Conservation (phyloP, 1,284 basidiomycete genomes). For the Apiotrichum mycotoxinovorans region DNA sequence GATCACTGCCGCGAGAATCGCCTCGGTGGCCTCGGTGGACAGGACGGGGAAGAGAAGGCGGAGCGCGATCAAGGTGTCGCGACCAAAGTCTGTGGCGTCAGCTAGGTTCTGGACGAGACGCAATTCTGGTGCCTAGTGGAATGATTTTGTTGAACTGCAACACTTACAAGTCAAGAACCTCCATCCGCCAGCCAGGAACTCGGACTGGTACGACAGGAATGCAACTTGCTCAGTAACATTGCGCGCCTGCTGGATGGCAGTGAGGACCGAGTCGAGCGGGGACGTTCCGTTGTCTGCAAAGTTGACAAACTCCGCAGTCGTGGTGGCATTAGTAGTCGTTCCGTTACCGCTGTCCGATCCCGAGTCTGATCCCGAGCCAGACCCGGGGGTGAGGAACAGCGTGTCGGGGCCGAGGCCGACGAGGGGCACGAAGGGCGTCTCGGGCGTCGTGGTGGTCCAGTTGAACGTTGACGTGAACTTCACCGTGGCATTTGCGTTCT, state of each 20-base stretch:
- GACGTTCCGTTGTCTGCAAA: conserved; percentile 4
- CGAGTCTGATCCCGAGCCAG: not conserved
- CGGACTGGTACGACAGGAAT: conserved; percentile 46
- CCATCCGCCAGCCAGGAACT: conserved; percentile 54
- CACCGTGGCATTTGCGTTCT: conserved; percentile 34
- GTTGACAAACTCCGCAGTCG: not conserved
- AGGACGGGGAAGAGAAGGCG: conserved; percentile 51
- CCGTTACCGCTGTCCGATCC: not conserved
- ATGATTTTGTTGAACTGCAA: no score
- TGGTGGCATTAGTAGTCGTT: not conserved
- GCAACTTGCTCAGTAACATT: conserved; percentile 46
- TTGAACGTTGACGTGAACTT: conserved; percentile 50
- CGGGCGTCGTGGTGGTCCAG: conserved; percentile 39
- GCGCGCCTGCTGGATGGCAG: conserved; percentile 38
- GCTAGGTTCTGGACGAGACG: no score
- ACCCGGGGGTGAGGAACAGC: conserved; percentile 40
- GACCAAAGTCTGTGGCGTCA: conserved; percentile 46
- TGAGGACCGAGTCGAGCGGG: conserved; percentile 33
- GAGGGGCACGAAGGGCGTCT: conserved; percentile 25
- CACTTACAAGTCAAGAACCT: conserved; percentile 50
- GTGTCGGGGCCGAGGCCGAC: conserved; percentile 42
- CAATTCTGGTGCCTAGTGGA: no score
- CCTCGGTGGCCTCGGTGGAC: conserved; percentile 50
- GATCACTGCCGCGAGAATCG: conserved; percentile 52
- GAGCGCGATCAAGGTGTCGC: conserved; percentile 53